phyloP scores from a whole-genome alignment of 345 rosid genomes.

The Adansonia digitata region DNA sequence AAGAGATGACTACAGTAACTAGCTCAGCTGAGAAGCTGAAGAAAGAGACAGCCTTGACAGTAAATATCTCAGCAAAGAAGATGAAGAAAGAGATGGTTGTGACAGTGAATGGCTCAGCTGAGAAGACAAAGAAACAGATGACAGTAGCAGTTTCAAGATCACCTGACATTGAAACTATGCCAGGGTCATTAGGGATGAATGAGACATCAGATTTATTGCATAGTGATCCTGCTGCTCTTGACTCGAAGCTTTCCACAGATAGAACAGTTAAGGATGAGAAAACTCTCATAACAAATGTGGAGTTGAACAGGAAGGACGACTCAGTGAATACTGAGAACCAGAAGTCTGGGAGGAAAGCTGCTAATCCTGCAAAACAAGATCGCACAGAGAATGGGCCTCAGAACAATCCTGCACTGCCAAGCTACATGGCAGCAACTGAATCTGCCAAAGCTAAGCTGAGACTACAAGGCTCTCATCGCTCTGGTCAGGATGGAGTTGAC shows the following conservation, averaged over 20 bases:
- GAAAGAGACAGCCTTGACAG: conserved; percentile 22
- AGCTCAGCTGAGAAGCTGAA: conserved; percentile 13
- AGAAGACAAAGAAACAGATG: conserved; percentile 25
- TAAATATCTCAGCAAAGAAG: conserved; percentile 11
- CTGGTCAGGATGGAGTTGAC: conserved; percentile 57
- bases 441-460: conserved; percentile 93
- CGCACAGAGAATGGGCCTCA: conserved; percentile 57
- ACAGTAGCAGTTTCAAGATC: conserved; percentile 17
- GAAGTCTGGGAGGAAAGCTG: conserved; percentile 48
- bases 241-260: conserved; percentile 34
- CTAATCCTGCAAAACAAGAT: conserved; percentile 48
- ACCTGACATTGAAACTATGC: conserved; percentile 30
- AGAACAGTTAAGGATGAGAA: conserved; percentile 33
- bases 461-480: conserved; percentile 66
- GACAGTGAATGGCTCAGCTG: conserved; percentile 17
- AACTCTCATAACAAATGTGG: conserved; percentile 41
- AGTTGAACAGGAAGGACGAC: conserved; percentile 38
- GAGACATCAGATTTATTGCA: conserved; percentile 33
- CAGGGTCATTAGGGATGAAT: conserved; percentile 31
- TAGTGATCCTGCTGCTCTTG: conserved; percentile 16
- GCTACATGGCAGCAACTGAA: conserved; percentile 91
- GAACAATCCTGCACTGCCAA: conserved; percentile 62
- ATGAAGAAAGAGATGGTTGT: conserved; percentile 23
- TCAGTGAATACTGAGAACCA: conserved; percentile 41
- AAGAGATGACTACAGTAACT: conserved; percentile 17